These are phyloP conservation scores for Triticum urartu DNA, from an alignment of 176 grass and related monocot genomes.

Conservation along the genomic window DNA sequence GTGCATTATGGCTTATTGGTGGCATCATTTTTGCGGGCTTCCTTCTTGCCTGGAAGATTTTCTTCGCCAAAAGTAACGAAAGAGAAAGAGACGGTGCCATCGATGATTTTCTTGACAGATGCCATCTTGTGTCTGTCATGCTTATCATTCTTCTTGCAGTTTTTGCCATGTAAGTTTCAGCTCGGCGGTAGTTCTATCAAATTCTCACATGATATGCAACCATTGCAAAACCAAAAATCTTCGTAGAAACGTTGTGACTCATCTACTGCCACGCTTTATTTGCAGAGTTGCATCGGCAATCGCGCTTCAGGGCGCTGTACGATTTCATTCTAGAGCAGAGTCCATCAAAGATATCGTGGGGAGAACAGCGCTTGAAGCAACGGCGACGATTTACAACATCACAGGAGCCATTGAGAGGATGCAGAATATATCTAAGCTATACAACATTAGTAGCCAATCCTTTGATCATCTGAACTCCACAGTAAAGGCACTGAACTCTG, in stretches of 20 bases:
- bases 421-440: constrained; percentile 50
- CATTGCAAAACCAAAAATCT: background rate
- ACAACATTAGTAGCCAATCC: constrained; percentile 41
- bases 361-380: constrained; percentile 55
- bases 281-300: constrained; percentile 68
- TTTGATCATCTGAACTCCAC: constrained; percentile 70
- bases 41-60: constrained; percentile 42
- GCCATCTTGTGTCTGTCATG: constrained; percentile 38
- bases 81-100: constrained; percentile 28
- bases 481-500: constrained; percentile 44
- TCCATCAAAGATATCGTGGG: constrained; percentile 59
- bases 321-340: constrained; percentile 73
- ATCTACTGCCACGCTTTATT: background rate
- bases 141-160: constrained; percentile 54
- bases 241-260: background rate
- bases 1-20: constrained; percentile 63
- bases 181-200: background rate
- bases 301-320: constrained; percentile 30
- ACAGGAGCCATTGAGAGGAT: constrained; percentile 58
- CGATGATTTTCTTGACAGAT: constrained; percentile 40
- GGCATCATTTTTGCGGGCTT: constrained; percentile 37
- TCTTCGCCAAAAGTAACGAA: constrained; percentile 31
- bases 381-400: constrained; percentile 64
- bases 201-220: background rate
- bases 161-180: constrained; percentile 67